Evolutionary conservation across 306 rosid genomes (phyloP).

Genomic region (Vicia sativa): DNA sequence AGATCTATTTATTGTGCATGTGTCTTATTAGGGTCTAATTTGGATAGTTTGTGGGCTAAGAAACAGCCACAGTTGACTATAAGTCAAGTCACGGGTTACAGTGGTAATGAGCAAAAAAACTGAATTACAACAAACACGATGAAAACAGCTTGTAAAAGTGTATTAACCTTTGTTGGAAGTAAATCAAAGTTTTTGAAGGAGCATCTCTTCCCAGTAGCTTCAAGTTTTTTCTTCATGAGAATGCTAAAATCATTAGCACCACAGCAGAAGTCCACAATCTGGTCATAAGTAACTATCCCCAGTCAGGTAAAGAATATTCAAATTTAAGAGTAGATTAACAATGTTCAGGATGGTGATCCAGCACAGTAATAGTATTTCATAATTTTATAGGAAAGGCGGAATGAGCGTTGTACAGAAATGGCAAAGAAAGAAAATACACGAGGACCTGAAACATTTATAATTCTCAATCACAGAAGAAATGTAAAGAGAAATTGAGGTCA

Average conservation of each 20-base stretch:
- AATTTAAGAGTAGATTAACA: not conserved
- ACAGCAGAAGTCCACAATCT: conserved; percentile 96
- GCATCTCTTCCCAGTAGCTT: conserved; percentile 79
- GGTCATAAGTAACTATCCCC: conserved; percentile 42
- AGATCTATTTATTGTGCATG: not conserved
- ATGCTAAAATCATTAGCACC: conserved; percentile 94
- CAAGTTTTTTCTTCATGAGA: conserved; percentile 79
- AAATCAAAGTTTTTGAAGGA: conserved; percentile 71
- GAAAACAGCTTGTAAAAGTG: not conserved
- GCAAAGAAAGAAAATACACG: conserved; percentile 8
- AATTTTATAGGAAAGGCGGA: conserved; percentile 13
- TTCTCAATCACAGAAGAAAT: conserved; percentile 12
- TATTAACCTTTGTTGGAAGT: conserved; percentile 79
- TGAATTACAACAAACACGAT: not conserved
- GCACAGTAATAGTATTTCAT: conserved; percentile 8
- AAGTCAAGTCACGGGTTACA: not conserved
- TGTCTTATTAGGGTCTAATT: not conserved
- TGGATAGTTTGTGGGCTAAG: not conserved
- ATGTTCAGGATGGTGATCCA: conserved; percentile 25
- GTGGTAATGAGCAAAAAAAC: conserved; percentile 1
- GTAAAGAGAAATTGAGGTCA: conserved; percentile 14
- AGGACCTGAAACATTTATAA: not conserved
- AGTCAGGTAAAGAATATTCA: conserved; percentile 41
- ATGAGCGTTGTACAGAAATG: conserved; percentile 12
- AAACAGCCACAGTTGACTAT: not conserved